Evolutionary conservation across 75 land plant species (phyloP), one percentile per base, ranked within the genome.

Genomic region (Sequoia sempervirens): DNA sequence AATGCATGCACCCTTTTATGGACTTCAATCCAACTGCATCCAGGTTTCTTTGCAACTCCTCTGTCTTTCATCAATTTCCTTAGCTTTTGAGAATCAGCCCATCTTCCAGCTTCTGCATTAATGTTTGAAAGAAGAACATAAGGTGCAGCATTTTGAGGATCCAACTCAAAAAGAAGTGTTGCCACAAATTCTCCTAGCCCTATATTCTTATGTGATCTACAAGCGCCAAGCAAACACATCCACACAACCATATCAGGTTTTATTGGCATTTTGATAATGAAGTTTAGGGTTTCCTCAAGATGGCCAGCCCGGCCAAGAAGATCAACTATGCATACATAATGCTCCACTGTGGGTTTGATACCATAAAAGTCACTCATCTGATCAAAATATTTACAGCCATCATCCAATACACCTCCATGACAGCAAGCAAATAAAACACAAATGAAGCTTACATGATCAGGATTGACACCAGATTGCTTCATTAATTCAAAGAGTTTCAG

Each of bases 1-100:
- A 92, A 92, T 28, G 85, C 87, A 80, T 92, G 88, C 30, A 89
- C 52, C 23, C 17, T 47, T 58, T 86, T 85, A 5, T 64, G 76
- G 53, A 92, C 72, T 84, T 92, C 92, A 83, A 91, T 80, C 93
- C 91, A 91, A 64, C 93, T 91, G 61, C 81, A 83, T 18, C 93
- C 93, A 9, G 76, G 80, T 23, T 40, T 56, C 76, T 91, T 91
- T 47, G 81, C 81, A 30, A 91, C 66, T 28, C 84, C 73, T 4
- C 73, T 75, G 61, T 58, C 80, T 68, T 81, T 83, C 92, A 91
- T 91, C 23, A 34, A 18, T 23, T 76, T 80, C 85, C 92, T 82
- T 36, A 89, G 58, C 40, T 64, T 82, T 38, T 85, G 84, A 2
- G 92, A 89, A 41, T 17, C 10, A 43, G 86, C 82, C 89, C 87